Percentiles rank a stretch among this genome's conserved stretches.
phyloP scores from a whole-genome alignment of 1,139 yeast genomes.

The Debaryomyces psychrophilus region DNA sequence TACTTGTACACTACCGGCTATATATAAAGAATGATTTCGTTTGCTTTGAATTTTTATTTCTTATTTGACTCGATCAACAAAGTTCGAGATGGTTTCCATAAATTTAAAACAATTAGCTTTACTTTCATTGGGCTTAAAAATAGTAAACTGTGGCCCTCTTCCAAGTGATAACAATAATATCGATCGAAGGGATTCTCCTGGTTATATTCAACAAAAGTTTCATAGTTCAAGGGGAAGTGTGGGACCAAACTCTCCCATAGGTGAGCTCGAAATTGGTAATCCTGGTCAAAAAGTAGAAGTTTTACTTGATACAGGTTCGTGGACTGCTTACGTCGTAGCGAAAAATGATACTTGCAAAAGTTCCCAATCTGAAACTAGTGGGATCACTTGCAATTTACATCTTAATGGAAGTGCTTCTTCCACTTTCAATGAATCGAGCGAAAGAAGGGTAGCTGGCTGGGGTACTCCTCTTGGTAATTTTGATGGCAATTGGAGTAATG shows the following conservation, averaged over 20 bases:
- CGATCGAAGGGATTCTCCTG: background rate
- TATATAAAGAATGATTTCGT: too few species aligned
- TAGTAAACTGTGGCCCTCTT: background rate
- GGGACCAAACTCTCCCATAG: constrained; percentile 1
- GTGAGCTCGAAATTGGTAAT: constrained; percentile 30
- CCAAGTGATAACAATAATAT: background rate
- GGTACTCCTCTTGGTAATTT: background rate
- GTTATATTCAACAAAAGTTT: constrained; percentile 1
- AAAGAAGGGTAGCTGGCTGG: background rate
- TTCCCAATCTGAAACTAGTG: background rate
- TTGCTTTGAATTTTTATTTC: too few species aligned
- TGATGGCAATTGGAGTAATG: constrained; percentile 1
- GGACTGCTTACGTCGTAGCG: background rate
- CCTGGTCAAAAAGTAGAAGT: constrained; percentile 34
- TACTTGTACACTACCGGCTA: too few species aligned
- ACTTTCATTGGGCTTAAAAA: background rate
- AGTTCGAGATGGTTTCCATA: background rate
- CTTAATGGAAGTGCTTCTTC: background rate
- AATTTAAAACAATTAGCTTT: background rate
- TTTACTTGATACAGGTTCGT: constrained; percentile 46
- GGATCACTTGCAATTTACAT: background rate
- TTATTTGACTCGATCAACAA: too few species aligned
- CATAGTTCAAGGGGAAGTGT: background rate
- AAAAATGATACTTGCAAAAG: background rate
- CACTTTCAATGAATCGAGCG: background rate